phyloP scores from a whole-genome alignment of 129 eudicot species.

The Heracleum sosnowskyi region DNA sequence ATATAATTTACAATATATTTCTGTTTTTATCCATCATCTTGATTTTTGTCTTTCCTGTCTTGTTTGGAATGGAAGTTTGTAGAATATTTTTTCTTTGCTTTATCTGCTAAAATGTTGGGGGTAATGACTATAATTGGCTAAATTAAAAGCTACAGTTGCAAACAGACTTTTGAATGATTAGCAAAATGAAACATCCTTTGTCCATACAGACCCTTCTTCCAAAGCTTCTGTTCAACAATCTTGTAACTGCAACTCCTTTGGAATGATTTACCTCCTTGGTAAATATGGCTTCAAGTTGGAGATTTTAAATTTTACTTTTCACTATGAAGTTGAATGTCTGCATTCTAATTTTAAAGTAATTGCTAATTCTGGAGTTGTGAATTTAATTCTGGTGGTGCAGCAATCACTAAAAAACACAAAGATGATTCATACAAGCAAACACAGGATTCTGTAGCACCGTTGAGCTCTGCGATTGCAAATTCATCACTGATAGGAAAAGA shows the following conservation, averaged over 20 bases:
- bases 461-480: constrained; percentile 18
- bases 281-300: neutral
- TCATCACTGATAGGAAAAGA: constrained; percentile 14
- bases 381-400: constrained; percentile 29
- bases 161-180: neutral
- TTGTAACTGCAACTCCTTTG: neutral
- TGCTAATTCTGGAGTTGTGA: neutral
- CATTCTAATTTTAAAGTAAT: neutral
- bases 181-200: neutral
- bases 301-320: neutral
- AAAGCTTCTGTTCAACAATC: neutral
- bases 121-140: neutral
- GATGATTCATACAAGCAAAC: constrained; percentile 17
- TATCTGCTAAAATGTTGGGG: neutral
- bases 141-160: neutral
- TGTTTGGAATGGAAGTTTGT: neutral
- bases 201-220: neutral
- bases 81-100: neutral
- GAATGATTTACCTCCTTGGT: neutral
- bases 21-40: neutral
- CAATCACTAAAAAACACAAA: constrained; percentile 14
- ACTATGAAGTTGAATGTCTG: neutral
- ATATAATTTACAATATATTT: neutral
- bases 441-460: constrained; percentile 24
- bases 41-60: neutral